Evolutionary conservation across 2,329 filamentous ascomycete species (phyloP).

Genomic region (Macrophomina pseudophaseolina): DNA sequence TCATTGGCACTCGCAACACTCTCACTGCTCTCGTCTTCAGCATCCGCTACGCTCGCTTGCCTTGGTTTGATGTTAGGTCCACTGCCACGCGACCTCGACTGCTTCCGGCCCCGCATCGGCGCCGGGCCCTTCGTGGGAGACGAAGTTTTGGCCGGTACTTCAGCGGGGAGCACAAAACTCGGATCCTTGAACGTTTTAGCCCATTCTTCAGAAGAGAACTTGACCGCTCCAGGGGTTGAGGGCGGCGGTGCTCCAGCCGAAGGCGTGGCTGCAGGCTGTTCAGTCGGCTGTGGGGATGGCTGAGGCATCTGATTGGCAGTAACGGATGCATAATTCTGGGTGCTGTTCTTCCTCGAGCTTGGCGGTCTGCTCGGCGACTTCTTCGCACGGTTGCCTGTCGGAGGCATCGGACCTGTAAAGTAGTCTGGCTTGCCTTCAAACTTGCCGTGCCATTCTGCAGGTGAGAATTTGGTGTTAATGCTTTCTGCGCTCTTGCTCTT

Average conservation of each 20-base stretch:
- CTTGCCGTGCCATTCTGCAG: slow-evolving; percentile 52
- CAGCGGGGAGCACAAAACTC: slow-evolving; percentile 40
- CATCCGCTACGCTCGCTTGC: slow-evolving; percentile 20
- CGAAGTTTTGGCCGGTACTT: slow-evolving; percentile 30
- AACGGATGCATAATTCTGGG: slow-evolving; percentile 39
- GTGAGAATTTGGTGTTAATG: slow-evolving; percentile 57
- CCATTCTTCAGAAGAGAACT: slow-evolving; percentile 51
- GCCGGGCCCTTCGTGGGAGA: slow-evolving; percentile 29
- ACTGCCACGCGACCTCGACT: slow-evolving; percentile 5
- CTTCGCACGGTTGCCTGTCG: slow-evolving; percentile 34
- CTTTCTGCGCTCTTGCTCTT: slow-evolving; percentile 55
- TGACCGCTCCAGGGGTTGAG: slow-evolving; percentile 32
- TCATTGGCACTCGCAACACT: slow-evolving; percentile 32
- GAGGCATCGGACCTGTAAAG: slow-evolving; percentile 39
- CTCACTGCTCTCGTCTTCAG: slow-evolving; percentile 2
- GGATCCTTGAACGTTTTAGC: slow-evolving; percentile 50
- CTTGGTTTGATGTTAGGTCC: slow-evolving; percentile 14
- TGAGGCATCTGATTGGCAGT: slow-evolving; percentile 34
- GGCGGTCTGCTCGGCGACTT: slow-evolving; percentile 11
- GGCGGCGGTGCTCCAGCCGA: background rate
- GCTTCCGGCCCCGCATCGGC: slow-evolving; percentile 14
- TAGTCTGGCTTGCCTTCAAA: slow-evolving; percentile 51
- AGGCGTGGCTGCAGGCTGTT: background rate
- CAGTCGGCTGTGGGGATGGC: slow-evolving; percentile 27
- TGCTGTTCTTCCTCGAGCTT: slow-evolving; percentile 34